Base-by-base conservation (phyloP, 1,284 basidiomycete genomes). In the Chalciporus sp. region DNA sequence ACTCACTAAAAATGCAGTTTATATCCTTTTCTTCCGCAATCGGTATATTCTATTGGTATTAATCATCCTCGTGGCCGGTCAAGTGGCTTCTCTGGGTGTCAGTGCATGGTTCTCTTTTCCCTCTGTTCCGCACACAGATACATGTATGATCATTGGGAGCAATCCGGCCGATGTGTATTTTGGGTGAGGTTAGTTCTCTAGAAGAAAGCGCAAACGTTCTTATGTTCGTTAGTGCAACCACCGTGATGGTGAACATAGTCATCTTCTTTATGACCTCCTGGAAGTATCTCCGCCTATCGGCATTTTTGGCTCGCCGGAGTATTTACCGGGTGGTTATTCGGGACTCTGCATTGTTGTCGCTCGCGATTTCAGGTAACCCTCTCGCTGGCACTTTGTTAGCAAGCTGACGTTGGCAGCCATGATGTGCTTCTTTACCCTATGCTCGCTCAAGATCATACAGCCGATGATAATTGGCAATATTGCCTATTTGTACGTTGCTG, bases 371-470 rank as follows among this genome's bases (percentile, higher is more conserved):
- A 11, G 17, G 63, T 58, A 33, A 28, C 48, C 40, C 28, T 45
- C 37, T n/a, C 17, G 17, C 20, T n/a, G 14, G 17, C 14, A 20
- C n/a, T 9, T 31, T 16, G 26, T 39, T 16, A 20, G 55, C 12
- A 47, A 6, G 20, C 47, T 59, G 11, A 14, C 14, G 23, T 4
- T 28, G 33, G 10, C 33, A 64, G 64, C 35, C 35, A 14, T 63
- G 8, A 57, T 61, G 58, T 20, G 66, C 0, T 63, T 63, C 41
- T 35, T 64, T 45, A 66, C 58, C 27, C 62, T 64, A 27, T 57
- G 51, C 27, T 49, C 58, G 9, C 41, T 63, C 17, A 26, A 42
- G 16, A 52, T 63, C 8, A 56, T 64, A 42, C 46, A 46, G 33
- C 46, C 49, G 2, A 31, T 23, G 11, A 47, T 56, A 42, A 49